phyloP scores from a whole-genome alignment of 768 basidiomycete genomes.

The Phaffia tasmanica region DNA sequence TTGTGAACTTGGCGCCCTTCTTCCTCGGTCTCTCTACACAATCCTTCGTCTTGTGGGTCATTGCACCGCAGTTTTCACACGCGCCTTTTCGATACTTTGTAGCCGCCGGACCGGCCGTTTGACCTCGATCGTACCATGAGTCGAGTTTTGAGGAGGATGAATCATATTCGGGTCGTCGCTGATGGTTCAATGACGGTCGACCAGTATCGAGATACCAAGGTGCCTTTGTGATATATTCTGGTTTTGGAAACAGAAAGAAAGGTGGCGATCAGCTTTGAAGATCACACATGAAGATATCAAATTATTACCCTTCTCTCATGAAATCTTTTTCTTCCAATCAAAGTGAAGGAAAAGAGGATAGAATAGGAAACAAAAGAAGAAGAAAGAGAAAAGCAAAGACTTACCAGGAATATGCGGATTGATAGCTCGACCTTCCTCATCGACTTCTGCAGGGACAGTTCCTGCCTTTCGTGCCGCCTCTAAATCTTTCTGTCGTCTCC shows the following conservation, averaged over 20 bases:
- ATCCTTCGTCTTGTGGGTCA: constrained; percentile 82
- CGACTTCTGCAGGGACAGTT: constrained; percentile 88
- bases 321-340: neutral
- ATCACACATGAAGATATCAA: neutral
- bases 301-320: neutral
- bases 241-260: neutral
- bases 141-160: constrained; percentile 57
- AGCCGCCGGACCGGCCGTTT: constrained; percentile 73
- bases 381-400: constrained; percentile 33
- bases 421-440: constrained; percentile 88
- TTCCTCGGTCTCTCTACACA: constrained; percentile 94
- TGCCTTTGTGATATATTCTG: constrained; percentile 95
- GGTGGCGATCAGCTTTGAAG: neutral
- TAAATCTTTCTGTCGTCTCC: constrained; percentile 86
- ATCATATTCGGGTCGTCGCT: constrained; percentile 59
- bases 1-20: constrained; percentile 87
- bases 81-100: constrained; percentile 97
- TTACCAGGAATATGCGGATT: constrained; percentile 97
- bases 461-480: constrained; percentile 97
- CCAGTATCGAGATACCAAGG: constrained; percentile 98
- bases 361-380: neutral
- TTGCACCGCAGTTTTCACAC: constrained; percentile 96
- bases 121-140: constrained; percentile 82
- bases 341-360: neutral
- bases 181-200: constrained; percentile 84